phyloP scores from a whole-genome alignment of 2,329 filamentous ascomycete genomes.

The Botrytis byssoidea region DNA sequence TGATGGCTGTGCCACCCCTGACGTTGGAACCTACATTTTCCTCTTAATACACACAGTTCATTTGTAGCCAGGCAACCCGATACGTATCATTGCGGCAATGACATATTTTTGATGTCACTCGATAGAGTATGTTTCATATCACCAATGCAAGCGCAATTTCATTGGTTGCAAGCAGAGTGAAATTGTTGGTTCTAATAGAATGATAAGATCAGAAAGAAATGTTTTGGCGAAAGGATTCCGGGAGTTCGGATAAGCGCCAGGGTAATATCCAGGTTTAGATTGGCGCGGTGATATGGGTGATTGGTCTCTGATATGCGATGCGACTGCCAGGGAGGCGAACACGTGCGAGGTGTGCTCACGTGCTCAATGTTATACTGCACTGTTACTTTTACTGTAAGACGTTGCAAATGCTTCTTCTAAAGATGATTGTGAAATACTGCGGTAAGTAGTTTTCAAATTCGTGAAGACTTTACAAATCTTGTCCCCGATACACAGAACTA shows the following conservation, averaged over 20 bases:
- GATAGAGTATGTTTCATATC: neutral
- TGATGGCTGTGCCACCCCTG: neutral
- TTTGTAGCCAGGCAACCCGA: neutral
- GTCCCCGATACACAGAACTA: neutral
- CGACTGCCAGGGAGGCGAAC: neutral
- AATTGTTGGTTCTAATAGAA: neutral
- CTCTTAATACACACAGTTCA: neutral
- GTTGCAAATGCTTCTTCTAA: neutral
- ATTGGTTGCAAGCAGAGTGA: neutral
- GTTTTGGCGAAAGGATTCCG: neutral
- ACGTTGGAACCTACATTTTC: neutral
- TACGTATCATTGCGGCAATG: neutral
- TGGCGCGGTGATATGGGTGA: neutral
- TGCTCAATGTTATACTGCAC: neutral
- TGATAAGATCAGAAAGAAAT: neutral
- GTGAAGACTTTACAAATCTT: slow-evolving; percentile 4
- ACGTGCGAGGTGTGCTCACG: neutral
- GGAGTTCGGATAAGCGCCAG: neutral
- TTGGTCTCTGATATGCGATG: neutral
- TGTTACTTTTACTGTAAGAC: neutral
- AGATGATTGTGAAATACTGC: neutral
- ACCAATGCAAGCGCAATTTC: neutral
- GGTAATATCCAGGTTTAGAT: neutral
- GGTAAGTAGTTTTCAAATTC: neutral
- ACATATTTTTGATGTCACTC: neutral